Evolutionary conservation across 1,284 basidiomycete species (phyloP).

Genomic region (Leccinum huronense): DNA sequence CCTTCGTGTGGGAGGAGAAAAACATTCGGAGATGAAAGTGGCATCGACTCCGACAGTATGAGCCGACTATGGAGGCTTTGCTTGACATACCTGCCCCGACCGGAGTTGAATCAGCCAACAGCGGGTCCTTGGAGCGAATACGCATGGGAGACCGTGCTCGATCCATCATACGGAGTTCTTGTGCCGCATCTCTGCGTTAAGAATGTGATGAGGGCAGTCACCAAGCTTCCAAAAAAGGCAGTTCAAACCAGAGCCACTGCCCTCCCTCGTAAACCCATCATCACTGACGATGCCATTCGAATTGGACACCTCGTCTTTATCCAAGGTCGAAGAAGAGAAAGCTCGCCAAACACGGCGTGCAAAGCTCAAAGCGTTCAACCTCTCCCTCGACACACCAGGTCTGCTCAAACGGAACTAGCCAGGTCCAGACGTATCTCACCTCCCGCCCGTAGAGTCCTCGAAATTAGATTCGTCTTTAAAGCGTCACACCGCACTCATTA

Average conservation of each 20-base stretch:
- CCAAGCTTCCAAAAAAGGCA: slow-evolving; percentile 29
- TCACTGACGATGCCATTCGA: slow-evolving; percentile 5
- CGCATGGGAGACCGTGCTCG: background rate
- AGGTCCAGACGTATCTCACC: slow-evolving; percentile 11
- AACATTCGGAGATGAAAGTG: slow-evolving; percentile 33
- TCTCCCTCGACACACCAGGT: slow-evolving; percentile 49
- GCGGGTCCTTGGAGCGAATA: background rate
- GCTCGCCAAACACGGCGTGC: slow-evolving; percentile 53
- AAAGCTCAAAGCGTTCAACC: slow-evolving; percentile 57
- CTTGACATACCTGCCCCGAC: background rate
- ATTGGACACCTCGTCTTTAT: slow-evolving; percentile 25
- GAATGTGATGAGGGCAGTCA: background rate
- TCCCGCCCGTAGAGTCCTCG: slow-evolving; percentile 45
- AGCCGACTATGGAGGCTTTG: background rate
- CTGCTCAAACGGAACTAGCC: slow-evolving; percentile 15
- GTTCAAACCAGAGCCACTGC: slow-evolving; percentile 12
- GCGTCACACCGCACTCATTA: slow-evolving; percentile 91
- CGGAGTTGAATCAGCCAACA: background rate
- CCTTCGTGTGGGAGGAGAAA: slow-evolving; percentile 14
- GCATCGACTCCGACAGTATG: slow-evolving; percentile 27
- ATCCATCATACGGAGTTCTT: background rate
- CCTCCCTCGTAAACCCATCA: slow-evolving; percentile 13
- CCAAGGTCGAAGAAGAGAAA: slow-evolving; percentile 62
- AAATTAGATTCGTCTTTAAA: slow-evolving; percentile 91
- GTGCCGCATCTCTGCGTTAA: background rate